phyloP scores from a whole-genome alignment of 2,329 filamentous ascomycete species.

The Colletotrichum sp. region DNA sequence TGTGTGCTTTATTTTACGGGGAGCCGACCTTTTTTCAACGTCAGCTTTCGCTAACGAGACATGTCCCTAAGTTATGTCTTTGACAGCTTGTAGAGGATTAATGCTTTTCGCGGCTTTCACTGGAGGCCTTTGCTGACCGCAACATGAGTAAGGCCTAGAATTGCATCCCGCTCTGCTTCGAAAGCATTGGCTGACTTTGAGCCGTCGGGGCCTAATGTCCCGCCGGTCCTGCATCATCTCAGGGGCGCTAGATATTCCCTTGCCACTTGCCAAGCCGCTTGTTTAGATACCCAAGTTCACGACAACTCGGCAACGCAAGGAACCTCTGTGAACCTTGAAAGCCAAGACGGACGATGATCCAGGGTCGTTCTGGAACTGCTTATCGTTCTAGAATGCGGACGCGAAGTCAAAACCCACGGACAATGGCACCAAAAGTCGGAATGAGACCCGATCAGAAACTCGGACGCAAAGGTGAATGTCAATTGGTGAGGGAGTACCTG shows the following conservation, averaged over 20 bases:
- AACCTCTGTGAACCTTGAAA: neutral
- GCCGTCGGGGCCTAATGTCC: neutral
- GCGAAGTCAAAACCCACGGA: neutral
- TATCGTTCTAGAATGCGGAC: neutral
- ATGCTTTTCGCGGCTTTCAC: neutral
- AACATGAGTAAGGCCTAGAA: neutral
- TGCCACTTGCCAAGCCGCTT: slow-evolving; percentile 9
- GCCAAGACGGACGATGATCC: neutral
- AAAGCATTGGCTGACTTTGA: neutral
- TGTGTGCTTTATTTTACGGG: neutral
- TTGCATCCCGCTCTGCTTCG: neutral
- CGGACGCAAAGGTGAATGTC: neutral
- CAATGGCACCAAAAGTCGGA: neutral
- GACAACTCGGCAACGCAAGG: neutral
- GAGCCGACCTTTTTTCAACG: neutral
- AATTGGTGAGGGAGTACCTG: neutral
- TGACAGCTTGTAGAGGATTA: neutral
- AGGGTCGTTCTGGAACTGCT: neutral
- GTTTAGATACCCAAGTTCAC: neutral
- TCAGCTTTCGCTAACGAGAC: neutral
- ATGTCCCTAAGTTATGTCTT: neutral
- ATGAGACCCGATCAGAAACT: neutral
- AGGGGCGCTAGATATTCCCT: slow-evolving; percentile 4
- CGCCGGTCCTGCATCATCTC: slow-evolving; percentile 1
- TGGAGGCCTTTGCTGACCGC: neutral